Evolutionary conservation across 768 basidiomycete genomes (phyloP), one percentile per base, ranked within the genome.

Genomic region (Auricularia sp.): DNA sequence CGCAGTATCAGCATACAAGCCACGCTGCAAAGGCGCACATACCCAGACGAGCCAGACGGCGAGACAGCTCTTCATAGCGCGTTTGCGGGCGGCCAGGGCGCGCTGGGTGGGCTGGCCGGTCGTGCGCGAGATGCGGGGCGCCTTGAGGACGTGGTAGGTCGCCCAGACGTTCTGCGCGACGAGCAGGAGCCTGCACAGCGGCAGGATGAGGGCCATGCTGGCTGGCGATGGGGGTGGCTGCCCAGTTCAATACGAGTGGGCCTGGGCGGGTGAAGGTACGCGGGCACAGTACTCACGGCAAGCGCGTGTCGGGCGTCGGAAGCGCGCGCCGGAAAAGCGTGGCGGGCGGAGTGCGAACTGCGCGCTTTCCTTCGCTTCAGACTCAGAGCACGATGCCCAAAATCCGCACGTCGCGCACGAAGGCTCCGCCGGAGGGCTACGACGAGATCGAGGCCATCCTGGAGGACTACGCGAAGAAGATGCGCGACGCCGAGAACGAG

Each of bases 401-500:
- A 77, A 95, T 98, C 74, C 84, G 84, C 71, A 98, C 95, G 54
- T 86, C 86, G 53, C 86, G 95, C 70, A 98, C 96, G 3, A 98
- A 94, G 81, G 83, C 84, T 62, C 93, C 95, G 51, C 96, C 96
- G 64, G 94, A 96, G 75, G 96, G 96, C 12, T 98, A 83, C 69
- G 96, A 98, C 73, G 95, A 98, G 68, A 92, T 98, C 58, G 93
- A 92, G 74, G 76, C 79, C 54, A 88, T 98, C 70, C 88, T 98
- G 68, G 97, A 98, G 69, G 97, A 98, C 77, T 99, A 98, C 74
- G 91, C 92, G 54, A 92, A 93, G 80, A 98, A 97, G 80, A 99
- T 99, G 97, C 82, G 97, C 63, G 97, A 99, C 76, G 97, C 91
- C 1, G 97, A 99, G 81, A 97, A 95, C 72, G 97, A 99, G 77